Evolutionary conservation across 495 filamentous ascomycete genomes (phyloP), one percentile per base, ranked within the genome.

Genomic region (Talaromyces stipitatus): DNA sequence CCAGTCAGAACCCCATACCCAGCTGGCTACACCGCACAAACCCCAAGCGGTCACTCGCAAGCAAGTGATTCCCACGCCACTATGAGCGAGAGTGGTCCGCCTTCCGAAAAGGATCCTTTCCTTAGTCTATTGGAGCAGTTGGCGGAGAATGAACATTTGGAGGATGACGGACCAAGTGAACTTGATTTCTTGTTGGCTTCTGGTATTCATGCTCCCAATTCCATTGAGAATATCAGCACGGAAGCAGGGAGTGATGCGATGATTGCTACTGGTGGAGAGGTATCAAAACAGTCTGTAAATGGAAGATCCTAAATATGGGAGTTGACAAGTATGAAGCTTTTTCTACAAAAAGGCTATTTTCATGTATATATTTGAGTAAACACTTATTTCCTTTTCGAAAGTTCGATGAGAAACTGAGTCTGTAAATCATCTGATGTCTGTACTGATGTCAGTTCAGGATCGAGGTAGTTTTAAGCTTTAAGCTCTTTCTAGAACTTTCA

Each of bases 71-170:
- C 69, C 4, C 71, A 73, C 38, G 36, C 54, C 1, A 65, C 66
- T 22, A 62, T 55, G 20, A 60, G 56, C 10, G 59, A 30, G 11
- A 47, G 30, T 16, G 47, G 62, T 1, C 68, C 66, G 23, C 54
- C 57, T n/a, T 41, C 66, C 2, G 88, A 91, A 57, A 90, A 87
- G 55, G 89, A 92, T 64, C 89, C 89, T 2, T 92, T 92, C 61
- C 63, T 92, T 26, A 88, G 83, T 58, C 65, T 92, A 47, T 73
- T 92, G 32, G 88, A 92, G 65, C 88, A 91, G 71, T 69, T 92
- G 56, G 87, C 88, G 0, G 87, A 91, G 68, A 90, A 89, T 63
- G 88, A 81, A 27, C 59, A 58, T 52, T 69, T 72, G 28, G 77
- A 72, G 45, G 76, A 77, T 9, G 48, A 51, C 6, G 80, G 82